Conservation (phyloP, 169 alveolate species). For the Amoebophrya sp. region DNA sequence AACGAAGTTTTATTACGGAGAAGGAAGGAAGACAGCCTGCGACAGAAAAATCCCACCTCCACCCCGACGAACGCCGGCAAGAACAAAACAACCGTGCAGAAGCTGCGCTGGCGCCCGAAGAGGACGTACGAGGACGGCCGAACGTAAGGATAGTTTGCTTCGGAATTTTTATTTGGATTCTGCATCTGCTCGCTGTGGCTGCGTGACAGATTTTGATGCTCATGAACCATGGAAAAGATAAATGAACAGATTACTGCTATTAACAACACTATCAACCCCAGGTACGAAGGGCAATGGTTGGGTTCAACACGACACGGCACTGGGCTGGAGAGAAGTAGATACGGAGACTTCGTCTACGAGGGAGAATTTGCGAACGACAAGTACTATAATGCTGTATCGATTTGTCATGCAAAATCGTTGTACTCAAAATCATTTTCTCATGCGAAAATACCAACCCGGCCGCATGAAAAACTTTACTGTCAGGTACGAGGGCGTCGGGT, state of each 20-base stretch:
- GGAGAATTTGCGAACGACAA: background rate
- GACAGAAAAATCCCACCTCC: background rate
- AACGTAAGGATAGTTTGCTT: too few relatives aligned
- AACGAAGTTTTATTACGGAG: background rate
- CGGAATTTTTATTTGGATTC: too few relatives aligned
- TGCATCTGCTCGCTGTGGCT: too few relatives aligned
- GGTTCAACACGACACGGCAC: background rate
- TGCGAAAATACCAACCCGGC: too few relatives aligned
- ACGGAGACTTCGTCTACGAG: slow-evolving; percentile 3
- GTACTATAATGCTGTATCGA: too few relatives aligned
- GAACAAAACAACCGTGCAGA: too few relatives aligned
- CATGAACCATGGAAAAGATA: too few relatives aligned
- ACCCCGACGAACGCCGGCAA: too few relatives aligned
- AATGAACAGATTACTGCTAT: background rate
- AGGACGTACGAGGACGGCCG: background rate
- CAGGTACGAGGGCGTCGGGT: background rate
- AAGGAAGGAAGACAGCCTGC: background rate
- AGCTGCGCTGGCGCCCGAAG: background rate
- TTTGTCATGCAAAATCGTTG: too few relatives aligned
- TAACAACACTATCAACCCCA: background rate
- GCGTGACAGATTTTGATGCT: too few relatives aligned
- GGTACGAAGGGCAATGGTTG: slow-evolving; percentile 8
- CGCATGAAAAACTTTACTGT: too few relatives aligned
- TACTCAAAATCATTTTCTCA: too few relatives aligned
- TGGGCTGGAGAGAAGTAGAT: background rate